These are phyloP conservation scores for Malassezia psittaci DNA, from an alignment of 1,284 basidiomycete species.

Conservation along the genomic window DNA sequence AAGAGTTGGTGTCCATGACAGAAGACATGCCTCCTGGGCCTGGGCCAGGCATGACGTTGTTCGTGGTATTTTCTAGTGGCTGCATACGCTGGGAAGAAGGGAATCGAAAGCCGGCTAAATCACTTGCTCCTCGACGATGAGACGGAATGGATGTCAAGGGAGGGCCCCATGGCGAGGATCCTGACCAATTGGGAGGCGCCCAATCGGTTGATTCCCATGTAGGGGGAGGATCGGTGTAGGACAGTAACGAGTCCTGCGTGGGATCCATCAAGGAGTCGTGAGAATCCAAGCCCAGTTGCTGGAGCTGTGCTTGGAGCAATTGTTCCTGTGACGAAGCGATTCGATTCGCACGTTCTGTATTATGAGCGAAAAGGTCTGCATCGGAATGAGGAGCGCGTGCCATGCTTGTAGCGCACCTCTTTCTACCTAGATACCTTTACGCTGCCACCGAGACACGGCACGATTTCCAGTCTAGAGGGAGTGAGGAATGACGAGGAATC, in stretches of 20 bases:
- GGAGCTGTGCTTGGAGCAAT: slow-evolving; percentile 30
- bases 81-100: slow-evolving; percentile 22
- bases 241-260: background rate
- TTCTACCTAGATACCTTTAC: background rate
- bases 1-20: slow-evolving; percentile 19
- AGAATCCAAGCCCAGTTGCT: slow-evolving; percentile 30
- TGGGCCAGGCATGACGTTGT: background rate
- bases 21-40: slow-evolving; percentile 28
- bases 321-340: slow-evolving; percentile 25
- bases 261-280: slow-evolving; percentile 9
- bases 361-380: background rate
- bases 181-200: slow-evolving; percentile 23
- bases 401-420: background rate
- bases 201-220: slow-evolving; percentile 33
- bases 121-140: slow-evolving; percentile 33
- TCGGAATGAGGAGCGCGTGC: background rate
- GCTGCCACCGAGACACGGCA: background rate
- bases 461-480: background rate
- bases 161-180: slow-evolving; percentile 11
- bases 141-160: slow-evolving; percentile 4
- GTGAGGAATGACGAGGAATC: background rate
- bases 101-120: slow-evolving; percentile 20
- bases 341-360: background rate
- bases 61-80: background rate
- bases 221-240: slow-evolving; percentile 8